These are phyloP conservation scores for Niveomyces coronatus DNA, from an alignment of 2,329 filamentous ascomycete genomes.

Conservation along the genomic window DNA sequence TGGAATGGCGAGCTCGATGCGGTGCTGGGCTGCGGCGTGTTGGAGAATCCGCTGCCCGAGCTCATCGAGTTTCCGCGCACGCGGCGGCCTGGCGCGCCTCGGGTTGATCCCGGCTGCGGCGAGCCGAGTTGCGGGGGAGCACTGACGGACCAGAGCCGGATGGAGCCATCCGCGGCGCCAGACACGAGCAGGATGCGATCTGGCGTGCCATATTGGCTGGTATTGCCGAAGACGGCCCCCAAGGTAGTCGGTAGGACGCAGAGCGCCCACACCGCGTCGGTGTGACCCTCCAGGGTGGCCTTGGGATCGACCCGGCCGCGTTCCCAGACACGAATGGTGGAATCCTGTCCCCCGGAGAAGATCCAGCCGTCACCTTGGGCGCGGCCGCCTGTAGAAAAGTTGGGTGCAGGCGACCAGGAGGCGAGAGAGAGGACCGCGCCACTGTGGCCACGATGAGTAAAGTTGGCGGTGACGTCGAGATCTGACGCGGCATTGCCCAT, in stretches of 20 bases:
- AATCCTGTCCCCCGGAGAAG: slow-evolving; percentile 92
- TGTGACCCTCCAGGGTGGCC: slow-evolving; percentile 86
- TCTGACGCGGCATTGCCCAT: slow-evolving; percentile 54
- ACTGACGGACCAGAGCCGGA: slow-evolving; percentile 91
- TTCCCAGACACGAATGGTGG: slow-evolving; percentile 91
- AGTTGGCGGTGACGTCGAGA: slow-evolving; percentile 84
- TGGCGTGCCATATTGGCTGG: slow-evolving; percentile 63
- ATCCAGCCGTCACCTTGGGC: slow-evolving; percentile 94
- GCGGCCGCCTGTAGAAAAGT: slow-evolving; percentile 80
- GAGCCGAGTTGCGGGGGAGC: slow-evolving; percentile 78
- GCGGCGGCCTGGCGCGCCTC: slow-evolving; percentile 49
- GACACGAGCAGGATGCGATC: slow-evolving; percentile 87
- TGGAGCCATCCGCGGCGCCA: slow-evolving; percentile 79
- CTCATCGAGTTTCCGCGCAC: slow-evolving; percentile 88
- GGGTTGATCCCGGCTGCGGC: slow-evolving; percentile 56
- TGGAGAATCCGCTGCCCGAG: slow-evolving; percentile 85
- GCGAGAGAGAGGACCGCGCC: slow-evolving; percentile 81
- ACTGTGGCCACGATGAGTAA: slow-evolving; percentile 90
- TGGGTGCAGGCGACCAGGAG: slow-evolving; percentile 77
- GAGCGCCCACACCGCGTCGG: slow-evolving; percentile 90
- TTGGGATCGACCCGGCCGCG: slow-evolving; percentile 89
- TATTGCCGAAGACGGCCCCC: slow-evolving; percentile 68
- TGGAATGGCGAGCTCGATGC: slow-evolving; percentile 80
- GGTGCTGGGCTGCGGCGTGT: slow-evolving; percentile 77
- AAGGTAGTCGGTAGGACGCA: slow-evolving; percentile 82